Base-by-base conservation (phyloP, 2,329 filamentous ascomycete genomes). In the Colletotrichum truncatum region DNA sequence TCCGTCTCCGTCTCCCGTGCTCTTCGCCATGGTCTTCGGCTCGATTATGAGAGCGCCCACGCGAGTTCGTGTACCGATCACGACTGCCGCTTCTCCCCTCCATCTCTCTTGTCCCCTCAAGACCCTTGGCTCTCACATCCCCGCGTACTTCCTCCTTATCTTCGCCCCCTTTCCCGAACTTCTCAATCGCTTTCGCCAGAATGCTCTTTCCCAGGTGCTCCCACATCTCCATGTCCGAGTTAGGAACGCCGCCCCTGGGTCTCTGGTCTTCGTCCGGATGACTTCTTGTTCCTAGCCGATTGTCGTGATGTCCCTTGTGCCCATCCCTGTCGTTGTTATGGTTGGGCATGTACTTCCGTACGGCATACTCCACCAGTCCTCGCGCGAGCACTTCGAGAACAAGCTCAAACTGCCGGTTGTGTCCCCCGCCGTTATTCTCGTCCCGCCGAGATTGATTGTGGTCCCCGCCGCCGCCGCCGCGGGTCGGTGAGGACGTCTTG, bases 191-290 rank as follows among this genome's bases (percentile, higher is more conserved):
- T 21, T 66, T 66, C 23, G 45, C 51, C 4, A 68, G 45, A 4
- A 68, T 64, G 5, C 23, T 64, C 53, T 54, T 41, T 6, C 66
- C 64, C 4, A 68, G 28, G 23, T 54, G 36, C 25, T 68, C 64
- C 34, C 67, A 49, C 48, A 63, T 54, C 10, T 67, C 66, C 18
- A 21, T 21, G 6, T 68, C 66, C 36, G 67, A 39, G 23, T 59
- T 60, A 34, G 54, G 61, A 18, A 65, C 61, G 48, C 46, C 49
- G 14, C 64, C 53, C 14, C 61, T 23, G 28, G 14, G 9, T 38
- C 46, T 55, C 46, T 64, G 26, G 10, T 48, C 45, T 9, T 54
- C 56, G 11, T 51, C 41, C 4, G 25, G 7, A 25, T 46, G 23
- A 1, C 26, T 48, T n/a, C 61, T 51, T n/a, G 41, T 12, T n/a